phyloP scores from a whole-genome alignment of 2,329 filamentous ascomycete species.

The Neospermospora avenae region DNA sequence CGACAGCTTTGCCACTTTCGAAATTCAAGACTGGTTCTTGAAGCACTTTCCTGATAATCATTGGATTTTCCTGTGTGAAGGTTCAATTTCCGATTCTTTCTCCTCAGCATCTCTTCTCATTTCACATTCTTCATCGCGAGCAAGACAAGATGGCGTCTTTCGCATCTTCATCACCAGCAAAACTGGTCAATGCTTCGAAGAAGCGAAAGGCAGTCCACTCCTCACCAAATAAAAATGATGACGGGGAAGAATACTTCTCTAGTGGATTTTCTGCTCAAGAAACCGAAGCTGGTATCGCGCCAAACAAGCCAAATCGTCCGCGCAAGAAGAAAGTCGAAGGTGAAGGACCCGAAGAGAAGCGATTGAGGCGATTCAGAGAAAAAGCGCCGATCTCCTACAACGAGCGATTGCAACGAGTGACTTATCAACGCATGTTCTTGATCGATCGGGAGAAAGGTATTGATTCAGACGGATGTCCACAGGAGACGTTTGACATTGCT shows the following conservation, averaged over 20 bases:
- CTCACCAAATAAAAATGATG: constrained; percentile 14
- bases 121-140: not conserved
- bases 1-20: not conserved
- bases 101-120: not conserved
- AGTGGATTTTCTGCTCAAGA: constrained; percentile 9
- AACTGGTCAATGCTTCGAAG: constrained; percentile 1
- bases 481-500: constrained; percentile 53
- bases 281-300: constrained; percentile 11
- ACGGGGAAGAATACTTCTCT: constrained; percentile 7
- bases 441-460: constrained; percentile 42
- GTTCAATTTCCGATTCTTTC: not conserved
- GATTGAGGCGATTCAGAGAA: constrained; percentile 39
- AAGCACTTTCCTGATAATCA: not conserved
- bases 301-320: constrained; percentile 18
- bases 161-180: not conserved
- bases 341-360: constrained; percentile 36
- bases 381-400: constrained; percentile 45
- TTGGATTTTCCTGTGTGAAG: too few relatives aligned
- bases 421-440: constrained; percentile 54
- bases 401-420: constrained; percentile 46
- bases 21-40: not conserved
- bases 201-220: constrained; percentile 16
- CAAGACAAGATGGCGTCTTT: not conserved
- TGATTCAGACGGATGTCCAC: constrained; percentile 37
- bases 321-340: constrained; percentile 17